A percentile compares a stretch with the other conserved stretches of the same genome.
phyloP scores from a whole-genome alignment of 2,329 filamentous ascomycete species.

The Diplodia corticola region DNA sequence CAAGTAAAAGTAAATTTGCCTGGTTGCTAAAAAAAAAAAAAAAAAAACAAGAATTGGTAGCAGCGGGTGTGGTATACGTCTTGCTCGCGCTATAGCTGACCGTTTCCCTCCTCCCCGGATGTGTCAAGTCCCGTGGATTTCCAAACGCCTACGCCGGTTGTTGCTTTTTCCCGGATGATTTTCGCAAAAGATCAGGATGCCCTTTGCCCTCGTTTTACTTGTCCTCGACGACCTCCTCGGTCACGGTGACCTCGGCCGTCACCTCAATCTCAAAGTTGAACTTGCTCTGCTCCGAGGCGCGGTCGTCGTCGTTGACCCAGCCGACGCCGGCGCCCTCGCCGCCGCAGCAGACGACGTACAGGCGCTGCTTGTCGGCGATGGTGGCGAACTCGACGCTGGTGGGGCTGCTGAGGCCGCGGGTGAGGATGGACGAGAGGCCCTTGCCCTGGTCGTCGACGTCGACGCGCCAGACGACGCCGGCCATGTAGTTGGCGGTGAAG shows the following conservation, averaged over 20 bases:
- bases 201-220: background rate
- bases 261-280: slow-evolving; percentile 6
- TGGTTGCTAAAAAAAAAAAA: background rate
- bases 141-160: background rate
- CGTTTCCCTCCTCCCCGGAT: background rate
- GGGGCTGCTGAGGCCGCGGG: slow-evolving; percentile 10
- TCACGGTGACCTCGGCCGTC: slow-evolving; percentile 3
- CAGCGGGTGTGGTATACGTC: background rate
- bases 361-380: background rate
- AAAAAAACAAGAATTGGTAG: too few relatives aligned
- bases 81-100: background rate
- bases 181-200: too few relatives aligned
- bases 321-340: slow-evolving; percentile 1
- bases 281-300: background rate
- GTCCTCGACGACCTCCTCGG: slow-evolving; percentile 4
- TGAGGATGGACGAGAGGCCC: slow-evolving; percentile 3
- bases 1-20: background rate
- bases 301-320: slow-evolving; percentile 20
- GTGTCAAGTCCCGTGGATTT: too few relatives aligned
- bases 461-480: slow-evolving; percentile 16
- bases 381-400: background rate
- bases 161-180: background rate
- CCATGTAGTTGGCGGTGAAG: slow-evolving; percentile 20
- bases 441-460: slow-evolving; percentile 3
- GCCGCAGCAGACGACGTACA: slow-evolving; percentile 20